phyloP scores from a whole-genome alignment of 177 flowering plant genomes.

The Tripterygium wilfordii region DNA sequence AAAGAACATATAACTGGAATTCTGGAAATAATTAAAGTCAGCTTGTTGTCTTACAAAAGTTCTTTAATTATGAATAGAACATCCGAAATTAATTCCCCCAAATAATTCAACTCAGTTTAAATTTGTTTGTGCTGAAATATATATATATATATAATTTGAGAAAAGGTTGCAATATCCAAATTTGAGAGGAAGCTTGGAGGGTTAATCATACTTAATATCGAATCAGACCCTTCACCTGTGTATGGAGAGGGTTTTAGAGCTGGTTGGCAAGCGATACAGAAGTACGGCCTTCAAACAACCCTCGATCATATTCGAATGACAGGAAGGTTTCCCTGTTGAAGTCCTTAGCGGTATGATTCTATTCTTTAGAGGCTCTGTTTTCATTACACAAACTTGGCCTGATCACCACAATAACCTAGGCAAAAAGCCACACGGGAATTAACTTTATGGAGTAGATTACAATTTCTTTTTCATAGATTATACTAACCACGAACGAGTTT shows the following conservation, averaged over 20 bases:
- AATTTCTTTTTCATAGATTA: too few relatives aligned
- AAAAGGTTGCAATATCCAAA: slow-evolving; percentile 44
- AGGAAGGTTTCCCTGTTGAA: slow-evolving; percentile 68
- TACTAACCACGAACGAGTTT: too few relatives aligned
- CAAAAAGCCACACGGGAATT: slow-evolving; percentile 15
- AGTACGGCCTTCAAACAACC: slow-evolving; percentile 63
- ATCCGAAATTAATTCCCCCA: too few relatives aligned
- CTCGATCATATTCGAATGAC: slow-evolving; percentile 79
- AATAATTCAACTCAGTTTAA: too few relatives aligned
- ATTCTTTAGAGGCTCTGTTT: background rate
- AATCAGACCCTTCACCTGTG: slow-evolving; percentile 75
- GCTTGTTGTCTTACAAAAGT: too few relatives aligned
- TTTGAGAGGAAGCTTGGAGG: slow-evolving; percentile 84
- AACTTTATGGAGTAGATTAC: slow-evolving; percentile 7
- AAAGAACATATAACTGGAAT: too few relatives aligned
- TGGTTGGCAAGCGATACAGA: slow-evolving; percentile 64
- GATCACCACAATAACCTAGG: slow-evolving; percentile 20
- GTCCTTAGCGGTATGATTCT: background rate
- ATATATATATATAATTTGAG: too few relatives aligned
- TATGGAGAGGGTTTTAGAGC: slow-evolving; percentile 93
- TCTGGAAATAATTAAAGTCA: too few relatives aligned
- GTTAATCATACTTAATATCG: slow-evolving; percentile 87
- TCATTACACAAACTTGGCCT: slow-evolving; percentile 12
- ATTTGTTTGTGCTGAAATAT: too few relatives aligned
- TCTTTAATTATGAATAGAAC: too few relatives aligned